Base-by-base conservation (phyloP, 257 asterid genomes). In the Nicotiana sylvestris region DNA sequence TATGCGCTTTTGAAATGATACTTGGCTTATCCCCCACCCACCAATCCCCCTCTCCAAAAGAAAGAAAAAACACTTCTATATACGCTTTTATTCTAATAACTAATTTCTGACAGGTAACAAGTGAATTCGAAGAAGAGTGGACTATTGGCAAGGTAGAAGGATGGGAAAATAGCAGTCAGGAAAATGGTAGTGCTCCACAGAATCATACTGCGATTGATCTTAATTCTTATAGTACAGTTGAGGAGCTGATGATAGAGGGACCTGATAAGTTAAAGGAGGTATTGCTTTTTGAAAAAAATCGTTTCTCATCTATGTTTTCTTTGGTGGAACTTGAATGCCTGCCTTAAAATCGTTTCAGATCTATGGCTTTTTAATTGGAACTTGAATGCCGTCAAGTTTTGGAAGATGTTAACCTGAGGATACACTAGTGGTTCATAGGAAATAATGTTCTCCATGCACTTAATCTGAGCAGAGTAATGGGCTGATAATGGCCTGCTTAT, bases 51-150 rank as follows among this genome's bases (percentile, higher is more conserved):
- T 16, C 13, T 17, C 37, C 3, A 1, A 10, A 39, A 69, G 49
- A 70, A 68, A 17, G 77, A 21, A 53, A 51, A 53, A 53, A 7
- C 13, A 46, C 61, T 83, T 68, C 49, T 43, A 3, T 11, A 56
- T 8, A 32, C 49, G 49, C 33, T 27, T 74, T 12, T 81, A 66
- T 81, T 76, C 85, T 82, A 81, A 86, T 21, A 72, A 32, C 57
- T 76, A 77, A 7, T 78, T 49, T 86, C 61, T 82, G 82, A 86
- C 87, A 96, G 99, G 90, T 92, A 46, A 83, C 69, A 68, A 78
- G 91, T 82, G 99, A 96, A 81, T 93, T 94, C 85, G 98, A 94
- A 88, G 99, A 91, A 88, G 92, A 87, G 81, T 96, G 99, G 99
- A 74, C 83, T 74, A 87, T 53, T 82, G 97, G 97, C 18, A 88